phyloP scores from a whole-genome alignment of 2,329 filamentous ascomycete species.

The Phyllosticta citribraziliensis region DNA sequence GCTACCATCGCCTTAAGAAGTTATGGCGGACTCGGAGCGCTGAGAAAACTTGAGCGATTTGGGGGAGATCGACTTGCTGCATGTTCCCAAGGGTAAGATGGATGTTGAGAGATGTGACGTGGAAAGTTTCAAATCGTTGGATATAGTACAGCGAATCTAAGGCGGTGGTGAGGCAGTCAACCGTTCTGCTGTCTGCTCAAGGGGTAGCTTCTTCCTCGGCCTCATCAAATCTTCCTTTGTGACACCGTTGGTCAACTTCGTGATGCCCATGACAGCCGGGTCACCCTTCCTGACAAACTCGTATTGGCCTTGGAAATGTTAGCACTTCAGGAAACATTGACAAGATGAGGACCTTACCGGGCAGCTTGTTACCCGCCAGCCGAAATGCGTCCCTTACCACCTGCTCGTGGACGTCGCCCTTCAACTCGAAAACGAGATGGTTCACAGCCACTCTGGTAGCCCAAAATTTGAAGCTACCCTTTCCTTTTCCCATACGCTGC shows the following conservation, averaged over 20 bases:
- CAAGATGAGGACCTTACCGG: conserved; percentile 49
- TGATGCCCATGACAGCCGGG: conserved; percentile 80
- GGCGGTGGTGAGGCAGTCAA: conserved; percentile 39
- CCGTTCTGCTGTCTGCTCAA: conserved; percentile 54
- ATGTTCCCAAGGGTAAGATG: background rate
- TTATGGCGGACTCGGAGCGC: too few relatives aligned
- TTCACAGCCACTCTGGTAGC: conserved; percentile 81
- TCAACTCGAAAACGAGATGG: conserved; percentile 85
- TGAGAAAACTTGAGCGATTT: too few relatives aligned
- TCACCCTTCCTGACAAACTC: conserved; percentile 94
- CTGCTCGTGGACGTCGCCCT: conserved; percentile 88
- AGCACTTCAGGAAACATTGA: background rate
- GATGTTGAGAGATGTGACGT: background rate
- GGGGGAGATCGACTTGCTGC: too few relatives aligned
- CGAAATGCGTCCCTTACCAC: conserved; percentile 88
- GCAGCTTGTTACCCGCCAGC: conserved; percentile 87
- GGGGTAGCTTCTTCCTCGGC: conserved; percentile 58
- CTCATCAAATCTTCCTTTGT: conserved; percentile 76
- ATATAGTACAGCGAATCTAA: conserved; percentile 4
- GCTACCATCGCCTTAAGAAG: too few relatives aligned
- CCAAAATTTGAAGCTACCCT: conserved; percentile 96
- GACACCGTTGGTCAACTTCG: conserved; percentile 71
- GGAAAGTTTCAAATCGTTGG: background rate
- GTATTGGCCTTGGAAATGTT: conserved; percentile 53
- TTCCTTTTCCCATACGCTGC: conserved; percentile 98